A percentile compares a stretch with the other conserved stretches of the same genome.
phyloP scores from a whole-genome alignment of 176 grass and related monocot species.

The Melocanna baccifera region DNA sequence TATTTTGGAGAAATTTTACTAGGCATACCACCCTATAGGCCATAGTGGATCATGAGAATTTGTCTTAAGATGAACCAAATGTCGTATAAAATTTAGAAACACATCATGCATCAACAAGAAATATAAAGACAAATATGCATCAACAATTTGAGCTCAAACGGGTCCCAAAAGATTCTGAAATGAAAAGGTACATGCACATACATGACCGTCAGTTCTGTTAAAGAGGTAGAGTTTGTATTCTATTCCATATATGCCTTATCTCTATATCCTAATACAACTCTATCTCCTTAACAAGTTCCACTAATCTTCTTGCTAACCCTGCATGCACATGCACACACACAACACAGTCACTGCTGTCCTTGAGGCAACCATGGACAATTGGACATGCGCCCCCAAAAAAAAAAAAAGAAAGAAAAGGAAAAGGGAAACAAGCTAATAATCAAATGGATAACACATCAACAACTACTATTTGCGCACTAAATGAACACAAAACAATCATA shows the following conservation, averaged over 20 bases:
- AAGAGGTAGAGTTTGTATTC: too few species aligned
- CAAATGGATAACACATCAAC: neutral
- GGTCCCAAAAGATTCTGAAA: neutral
- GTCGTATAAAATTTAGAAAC: neutral
- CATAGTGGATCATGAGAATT: neutral
- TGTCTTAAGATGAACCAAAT: conserved; percentile 4
- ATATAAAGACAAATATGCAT: neutral
- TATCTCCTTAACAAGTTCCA: too few species aligned
- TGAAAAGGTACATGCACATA: neutral
- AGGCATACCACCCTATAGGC: neutral
- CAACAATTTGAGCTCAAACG: neutral
- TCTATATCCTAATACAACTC: too few species aligned
- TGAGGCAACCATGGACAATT: neutral
- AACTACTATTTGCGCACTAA: neutral
- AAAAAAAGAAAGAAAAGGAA: neutral
- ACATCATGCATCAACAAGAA: neutral
- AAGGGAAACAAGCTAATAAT: neutral
- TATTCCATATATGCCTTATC: too few species aligned
- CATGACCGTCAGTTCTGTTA: neutral
- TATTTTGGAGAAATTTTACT: neutral
- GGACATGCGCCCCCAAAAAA: neutral
- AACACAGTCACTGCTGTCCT: neutral
- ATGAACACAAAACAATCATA: neutral
- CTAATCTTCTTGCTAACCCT: neutral
- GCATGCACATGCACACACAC: neutral